These are phyloP conservation scores for Ceratorhiza oryzae-sativae DNA, from an alignment of 1,284 basidiomycete species.

Conservation along the genomic window DNA sequence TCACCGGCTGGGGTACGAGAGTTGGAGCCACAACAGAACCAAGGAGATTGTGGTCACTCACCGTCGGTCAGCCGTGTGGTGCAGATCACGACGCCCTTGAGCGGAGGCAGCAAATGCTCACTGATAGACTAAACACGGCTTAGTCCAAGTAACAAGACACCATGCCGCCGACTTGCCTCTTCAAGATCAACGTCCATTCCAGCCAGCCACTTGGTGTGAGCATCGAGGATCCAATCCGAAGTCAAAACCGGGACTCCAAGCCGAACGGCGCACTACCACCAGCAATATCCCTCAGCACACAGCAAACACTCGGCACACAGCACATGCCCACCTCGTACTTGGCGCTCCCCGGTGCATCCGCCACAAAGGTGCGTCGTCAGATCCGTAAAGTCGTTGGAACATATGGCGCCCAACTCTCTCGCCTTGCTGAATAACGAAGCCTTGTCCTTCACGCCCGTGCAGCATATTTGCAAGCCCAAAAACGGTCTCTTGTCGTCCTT, in stretches of 20 bases:
- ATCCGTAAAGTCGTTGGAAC: slow-evolving; percentile 44
- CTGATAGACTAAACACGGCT: slow-evolving; percentile 38
- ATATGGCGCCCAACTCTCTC: slow-evolving; percentile 41
- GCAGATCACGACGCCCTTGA: slow-evolving; percentile 43
- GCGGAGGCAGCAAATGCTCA: slow-evolving; percentile 42
- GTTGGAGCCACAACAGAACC: neutral
- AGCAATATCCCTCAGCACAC: too few relatives aligned
- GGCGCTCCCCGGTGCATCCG: slow-evolving; percentile 44
- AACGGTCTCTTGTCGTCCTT: slow-evolving; percentile 40
- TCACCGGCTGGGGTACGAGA: slow-evolving; percentile 25
- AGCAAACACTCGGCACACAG: too few relatives aligned
- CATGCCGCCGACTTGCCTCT: slow-evolving; percentile 30
- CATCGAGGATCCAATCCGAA: slow-evolving; percentile 44
- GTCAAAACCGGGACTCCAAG: slow-evolving; percentile 43
- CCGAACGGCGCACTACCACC: slow-evolving; percentile 43
- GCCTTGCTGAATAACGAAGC: slow-evolving; percentile 31
- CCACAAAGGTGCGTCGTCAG: slow-evolving; percentile 45
- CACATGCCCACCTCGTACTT: slow-evolving; percentile 47
- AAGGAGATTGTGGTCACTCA: slow-evolving; percentile 22
- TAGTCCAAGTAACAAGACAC: neutral
- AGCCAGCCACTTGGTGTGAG: slow-evolving; percentile 43
- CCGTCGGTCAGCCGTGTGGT: slow-evolving; percentile 43
- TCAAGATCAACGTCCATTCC: slow-evolving; percentile 42
- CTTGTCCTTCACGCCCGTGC: slow-evolving; percentile 44
- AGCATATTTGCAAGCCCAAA: slow-evolving; percentile 40